These are phyloP conservation scores for Mucor indicus DNA, from an alignment of 371 early-diverging fungal species.

Conservation along the genomic window DNA sequence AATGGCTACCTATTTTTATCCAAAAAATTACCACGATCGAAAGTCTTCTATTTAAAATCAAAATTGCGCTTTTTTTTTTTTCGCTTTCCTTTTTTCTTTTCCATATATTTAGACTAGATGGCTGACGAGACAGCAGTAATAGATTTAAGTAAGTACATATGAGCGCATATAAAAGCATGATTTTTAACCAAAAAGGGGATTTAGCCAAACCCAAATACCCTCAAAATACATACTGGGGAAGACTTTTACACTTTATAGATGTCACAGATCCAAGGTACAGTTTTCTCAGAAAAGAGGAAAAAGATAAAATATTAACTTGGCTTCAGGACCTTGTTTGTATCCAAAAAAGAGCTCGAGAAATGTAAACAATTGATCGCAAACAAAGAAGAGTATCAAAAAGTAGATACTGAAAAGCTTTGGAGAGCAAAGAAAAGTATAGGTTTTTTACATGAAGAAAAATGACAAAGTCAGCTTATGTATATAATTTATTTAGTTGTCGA, in stretches of 20 bases:
- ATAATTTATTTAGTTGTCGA: conserved; percentile 65
- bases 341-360: conserved; percentile 49
- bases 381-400: conserved; percentile 29
- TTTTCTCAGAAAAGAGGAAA: not conserved
- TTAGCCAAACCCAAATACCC: conserved; percentile 65
- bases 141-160: conserved; percentile 29
- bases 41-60: too few species aligned
- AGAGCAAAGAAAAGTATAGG: conserved; percentile 71
- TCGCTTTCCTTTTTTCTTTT: not conserved
- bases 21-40: too few species aligned
- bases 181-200: too few species aligned
- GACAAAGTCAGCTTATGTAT: too few species aligned
- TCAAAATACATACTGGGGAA: conserved; percentile 70
- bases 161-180: too few species aligned
- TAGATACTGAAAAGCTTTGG: conserved; percentile 60
- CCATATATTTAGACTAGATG: too few species aligned
- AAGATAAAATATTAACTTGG: too few species aligned
- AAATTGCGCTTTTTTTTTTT: not conserved
- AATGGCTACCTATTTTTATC: too few species aligned
- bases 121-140: too few species aligned
- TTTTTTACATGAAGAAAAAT: too few species aligned
- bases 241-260: conserved; percentile 71
- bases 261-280: conserved; percentile 67
- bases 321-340: conserved; percentile 66
- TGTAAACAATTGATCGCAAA: conserved; percentile 60